phyloP scores from a whole-genome alignment of 805 yeast species.

The Candida easanensis region DNA sequence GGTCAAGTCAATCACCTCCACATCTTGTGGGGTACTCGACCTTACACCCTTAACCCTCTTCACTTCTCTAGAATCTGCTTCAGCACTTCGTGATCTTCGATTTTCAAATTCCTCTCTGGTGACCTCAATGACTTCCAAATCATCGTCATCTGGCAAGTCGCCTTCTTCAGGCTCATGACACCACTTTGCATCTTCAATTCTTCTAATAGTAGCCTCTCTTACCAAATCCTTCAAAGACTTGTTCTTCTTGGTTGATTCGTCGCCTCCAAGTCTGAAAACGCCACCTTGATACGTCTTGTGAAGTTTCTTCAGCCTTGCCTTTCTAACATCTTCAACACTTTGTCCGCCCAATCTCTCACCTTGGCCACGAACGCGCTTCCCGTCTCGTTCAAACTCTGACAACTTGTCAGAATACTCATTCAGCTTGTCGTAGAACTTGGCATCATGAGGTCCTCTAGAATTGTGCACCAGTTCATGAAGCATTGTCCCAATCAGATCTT shows the following conservation, averaged over 20 bases:
- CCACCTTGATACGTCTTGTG: constrained; percentile 27
- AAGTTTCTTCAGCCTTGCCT: constrained; percentile 40
- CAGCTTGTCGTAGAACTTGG: constrained; percentile 58
- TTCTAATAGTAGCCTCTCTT: constrained; percentile 60
- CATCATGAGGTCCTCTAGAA: constrained; percentile 76
- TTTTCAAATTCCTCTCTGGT: neutral
- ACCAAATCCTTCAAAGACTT: constrained; percentile 41
- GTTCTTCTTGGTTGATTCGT: neutral
- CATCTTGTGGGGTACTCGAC: too few relatives aligned
- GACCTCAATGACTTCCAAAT: constrained; percentile 32
- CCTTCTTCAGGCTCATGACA: constrained; percentile 35
- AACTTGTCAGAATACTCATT: constrained; percentile 47
- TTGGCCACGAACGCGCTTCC: constrained; percentile 20
- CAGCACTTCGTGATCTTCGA: neutral
- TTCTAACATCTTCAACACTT: constrained; percentile 26
- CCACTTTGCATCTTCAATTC: constrained; percentile 51
- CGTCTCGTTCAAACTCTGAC: constrained; percentile 40
- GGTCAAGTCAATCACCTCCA: too few relatives aligned
- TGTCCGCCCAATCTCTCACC: constrained; percentile 28
- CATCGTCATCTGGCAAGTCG: constrained; percentile 43
- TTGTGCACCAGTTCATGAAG: constrained; percentile 89
- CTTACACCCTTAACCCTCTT: too few relatives aligned
- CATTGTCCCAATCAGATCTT: constrained; percentile 74
- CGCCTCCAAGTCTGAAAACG: constrained; percentile 10
- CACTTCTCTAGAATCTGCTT: neutral